phyloP scores from a whole-genome alignment of 164 flowering plant species.

The Cinnamomum micranthum region DNA sequence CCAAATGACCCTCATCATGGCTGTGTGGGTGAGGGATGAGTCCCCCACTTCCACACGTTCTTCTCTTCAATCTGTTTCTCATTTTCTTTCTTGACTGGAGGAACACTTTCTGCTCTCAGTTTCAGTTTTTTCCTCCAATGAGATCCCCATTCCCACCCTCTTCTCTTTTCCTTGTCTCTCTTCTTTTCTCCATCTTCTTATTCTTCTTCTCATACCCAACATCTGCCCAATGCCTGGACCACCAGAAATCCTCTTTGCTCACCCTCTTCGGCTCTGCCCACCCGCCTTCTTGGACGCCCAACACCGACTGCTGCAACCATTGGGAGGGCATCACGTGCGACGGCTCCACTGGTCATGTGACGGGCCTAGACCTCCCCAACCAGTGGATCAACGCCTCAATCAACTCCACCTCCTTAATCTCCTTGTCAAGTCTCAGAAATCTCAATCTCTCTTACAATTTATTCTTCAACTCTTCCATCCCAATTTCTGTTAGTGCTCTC shows the following conservation, averaged over 20 bases:
- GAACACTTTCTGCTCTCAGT: background rate
- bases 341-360: slow-evolving; percentile 22
- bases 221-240: slow-evolving; percentile 21
- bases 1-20: background rate
- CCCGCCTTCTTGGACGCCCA: slow-evolving; percentile 30
- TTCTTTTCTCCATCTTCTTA: background rate
- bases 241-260: slow-evolving; percentile 21
- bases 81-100: slow-evolving; percentile 18
- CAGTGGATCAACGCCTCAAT: slow-evolving; percentile 13
- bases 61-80: background rate
- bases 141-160: slow-evolving; percentile 5
- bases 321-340: slow-evolving; percentile 43
- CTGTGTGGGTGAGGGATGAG: background rate
- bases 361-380: slow-evolving; percentile 24
- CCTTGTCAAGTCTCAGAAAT: slow-evolving; percentile 15
- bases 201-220: background rate
- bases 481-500: too few relatives aligned
- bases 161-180: slow-evolving; percentile 8
- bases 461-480: slow-evolving; percentile 30
- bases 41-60: slow-evolving; percentile 24
- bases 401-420: background rate
- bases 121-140: too few relatives aligned
- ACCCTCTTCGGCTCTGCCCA: slow-evolving; percentile 13
- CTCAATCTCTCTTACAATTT: slow-evolving; percentile 39
- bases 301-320: slow-evolving; percentile 21